Conservation (phyloP, 2,329 filamentous ascomycete species). For the Hymenoscyphus scutula region DNA sequence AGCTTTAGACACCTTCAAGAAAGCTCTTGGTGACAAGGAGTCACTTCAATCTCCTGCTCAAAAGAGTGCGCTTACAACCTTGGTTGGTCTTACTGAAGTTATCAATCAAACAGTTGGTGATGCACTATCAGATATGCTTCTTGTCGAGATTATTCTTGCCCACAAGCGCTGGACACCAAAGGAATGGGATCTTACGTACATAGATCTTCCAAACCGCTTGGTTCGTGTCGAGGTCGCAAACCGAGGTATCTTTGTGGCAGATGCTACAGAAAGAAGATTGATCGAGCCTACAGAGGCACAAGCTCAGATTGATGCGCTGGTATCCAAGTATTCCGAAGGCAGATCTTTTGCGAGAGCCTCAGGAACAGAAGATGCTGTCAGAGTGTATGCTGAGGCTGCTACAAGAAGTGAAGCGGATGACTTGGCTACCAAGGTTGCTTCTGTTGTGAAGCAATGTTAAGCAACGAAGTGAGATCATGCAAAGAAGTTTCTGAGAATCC, state of each 20-base stretch:
- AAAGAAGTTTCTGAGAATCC: constrained; percentile 14
- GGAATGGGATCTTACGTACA: constrained; percentile 92
- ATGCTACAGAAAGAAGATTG: constrained; percentile 87
- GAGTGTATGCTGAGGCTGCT: constrained; percentile 93
- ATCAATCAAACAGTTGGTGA: constrained; percentile 99
- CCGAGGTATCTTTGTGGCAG: constrained; percentile 85
- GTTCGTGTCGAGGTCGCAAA: constrained; percentile 86
- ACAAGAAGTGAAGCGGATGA: constrained; percentile 88
- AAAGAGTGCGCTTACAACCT: constrained; percentile 81
- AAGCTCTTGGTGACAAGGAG: constrained; percentile 44
- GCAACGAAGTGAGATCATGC: constrained; percentile 1
- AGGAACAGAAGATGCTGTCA: constrained; percentile 92
- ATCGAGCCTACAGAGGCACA: constrained; percentile 77
- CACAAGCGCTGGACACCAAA: constrained; percentile 89
- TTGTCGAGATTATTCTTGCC: constrained; percentile 93
- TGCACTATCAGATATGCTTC: constrained; percentile 89
- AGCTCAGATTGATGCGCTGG: constrained; percentile 79
- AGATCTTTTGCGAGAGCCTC: constrained; percentile 89
- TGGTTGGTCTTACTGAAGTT: constrained; percentile 79
- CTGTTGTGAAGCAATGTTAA: constrained; percentile 26
- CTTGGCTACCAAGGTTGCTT: constrained; percentile 74
- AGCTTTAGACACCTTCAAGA: constrained; percentile 74
- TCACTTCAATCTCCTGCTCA: constrained; percentile 89
- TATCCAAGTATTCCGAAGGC: constrained; percentile 87
- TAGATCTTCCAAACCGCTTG: constrained; percentile 91